These are phyloP conservation scores for Pythium coloratum DNA, from an alignment of 352 stramenopile genomes.

Conservation along the genomic window DNA sequence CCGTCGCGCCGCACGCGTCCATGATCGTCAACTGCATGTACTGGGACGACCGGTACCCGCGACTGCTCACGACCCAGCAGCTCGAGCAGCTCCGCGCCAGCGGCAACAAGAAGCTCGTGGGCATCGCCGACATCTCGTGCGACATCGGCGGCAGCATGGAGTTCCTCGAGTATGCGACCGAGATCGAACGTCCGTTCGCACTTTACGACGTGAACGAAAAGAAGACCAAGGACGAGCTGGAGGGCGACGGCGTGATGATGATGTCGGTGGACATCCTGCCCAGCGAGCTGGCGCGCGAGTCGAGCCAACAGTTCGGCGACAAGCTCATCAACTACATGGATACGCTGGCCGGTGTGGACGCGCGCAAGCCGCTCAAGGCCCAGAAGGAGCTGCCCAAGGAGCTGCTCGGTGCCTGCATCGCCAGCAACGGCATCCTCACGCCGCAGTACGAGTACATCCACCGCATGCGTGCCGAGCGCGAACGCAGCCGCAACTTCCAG, in stretches of 20 bases:
- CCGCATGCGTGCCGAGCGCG: conserved; percentile 82
- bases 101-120: conserved; percentile 84
- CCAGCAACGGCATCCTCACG: conserved; percentile 83
- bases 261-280: conserved; percentile 96
- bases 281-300: conserved; percentile 93
- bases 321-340: conserved; percentile 88
- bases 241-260: conserved; percentile 88
- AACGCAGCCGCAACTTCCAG: conserved; percentile 64
- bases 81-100: conserved; percentile 64
- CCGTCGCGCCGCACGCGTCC: conserved; percentile 87
- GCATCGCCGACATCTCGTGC: conserved; percentile 95
- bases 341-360: conserved; percentile 52
- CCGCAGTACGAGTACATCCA: conserved; percentile 93
- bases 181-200: conserved; percentile 95
- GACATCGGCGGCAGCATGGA: conserved; percentile 94
- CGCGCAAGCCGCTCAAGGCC: conserved; percentile 47
- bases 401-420: conserved; percentile 89
- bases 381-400: conserved; percentile 71
- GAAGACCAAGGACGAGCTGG: conserved; percentile 71
- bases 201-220: conserved; percentile 82
- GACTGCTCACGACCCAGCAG: conserved; percentile 92
- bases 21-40: conserved; percentile 97
- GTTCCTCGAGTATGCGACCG: conserved; percentile 91
- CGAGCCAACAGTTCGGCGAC: conserved; percentile 94
- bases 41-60: conserved; percentile 94